phyloP scores from a whole-genome alignment of 139 green algal species.

The Nannochloris sp. region DNA sequence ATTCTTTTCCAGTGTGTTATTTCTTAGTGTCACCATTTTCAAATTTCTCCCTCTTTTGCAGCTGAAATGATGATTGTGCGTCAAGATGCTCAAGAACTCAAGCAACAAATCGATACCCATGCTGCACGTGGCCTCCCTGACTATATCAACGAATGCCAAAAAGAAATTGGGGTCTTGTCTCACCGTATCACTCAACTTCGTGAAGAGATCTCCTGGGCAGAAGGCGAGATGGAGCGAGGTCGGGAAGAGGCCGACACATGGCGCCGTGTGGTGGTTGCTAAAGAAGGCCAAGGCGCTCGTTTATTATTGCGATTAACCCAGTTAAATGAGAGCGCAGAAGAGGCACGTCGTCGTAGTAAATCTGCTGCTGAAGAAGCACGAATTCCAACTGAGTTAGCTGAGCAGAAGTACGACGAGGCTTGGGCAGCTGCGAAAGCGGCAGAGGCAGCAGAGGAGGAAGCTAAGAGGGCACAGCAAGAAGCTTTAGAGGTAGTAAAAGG shows the following conservation, averaged over 20 bases:
- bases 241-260: background rate
- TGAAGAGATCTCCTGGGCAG: constrained; percentile 9
- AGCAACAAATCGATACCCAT: background rate
- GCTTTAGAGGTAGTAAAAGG: constrained; percentile 7
- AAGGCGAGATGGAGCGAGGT: background rate
- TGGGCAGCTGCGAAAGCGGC: background rate
- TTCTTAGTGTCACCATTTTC: background rate
- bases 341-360: background rate
- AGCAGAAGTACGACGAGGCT: constrained; percentile 24
- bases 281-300: constrained; percentile 1
- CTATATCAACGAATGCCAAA: constrained; percentile 21
- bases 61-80: constrained; percentile 4
- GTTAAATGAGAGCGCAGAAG: background rate
- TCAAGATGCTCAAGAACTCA: constrained; percentile 20
- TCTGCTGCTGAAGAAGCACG: constrained; percentile 15
- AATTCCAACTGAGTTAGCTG: constrained; percentile 12
- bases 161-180: constrained; percentile 17
- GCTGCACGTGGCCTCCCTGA: constrained; percentile 13
- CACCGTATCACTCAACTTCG: constrained; percentile 15
- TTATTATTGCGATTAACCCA: constrained; percentile 13
- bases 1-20: background rate
- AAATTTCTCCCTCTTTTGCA: constrained; percentile 5
- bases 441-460: background rate
- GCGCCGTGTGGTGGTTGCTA: constrained; percentile 3
- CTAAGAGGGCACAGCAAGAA: background rate